These are phyloP conservation scores for Aspergillus awamori DNA, from an alignment of 2,329 filamentous ascomycete species.

Conservation along the genomic window DNA sequence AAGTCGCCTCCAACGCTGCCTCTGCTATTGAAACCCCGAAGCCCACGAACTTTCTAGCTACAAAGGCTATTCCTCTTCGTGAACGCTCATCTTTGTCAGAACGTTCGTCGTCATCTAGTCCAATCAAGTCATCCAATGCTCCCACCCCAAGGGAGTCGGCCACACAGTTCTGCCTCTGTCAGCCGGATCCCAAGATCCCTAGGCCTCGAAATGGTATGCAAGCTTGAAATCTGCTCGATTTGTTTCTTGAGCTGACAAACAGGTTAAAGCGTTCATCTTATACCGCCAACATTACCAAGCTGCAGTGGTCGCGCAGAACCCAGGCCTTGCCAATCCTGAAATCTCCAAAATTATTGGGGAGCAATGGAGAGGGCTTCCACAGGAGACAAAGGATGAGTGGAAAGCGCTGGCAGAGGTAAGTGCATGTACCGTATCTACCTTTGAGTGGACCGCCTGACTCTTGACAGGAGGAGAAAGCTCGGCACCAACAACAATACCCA, in stretches of 20 bases:
- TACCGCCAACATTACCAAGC: constrained; percentile 93
- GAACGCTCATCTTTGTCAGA: constrained; percentile 30
- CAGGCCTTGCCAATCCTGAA: constrained; percentile 90
- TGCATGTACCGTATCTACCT: background rate
- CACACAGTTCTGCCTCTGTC: constrained; percentile 67
- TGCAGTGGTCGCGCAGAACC: constrained; percentile 76
- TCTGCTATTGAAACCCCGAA: constrained; percentile 21
- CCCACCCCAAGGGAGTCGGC: constrained; percentile 43
- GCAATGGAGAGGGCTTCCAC: constrained; percentile 79
- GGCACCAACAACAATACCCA: constrained; percentile 87
- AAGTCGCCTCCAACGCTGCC: constrained; percentile 18
- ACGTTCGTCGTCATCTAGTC: constrained; percentile 38
- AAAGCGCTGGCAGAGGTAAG: constrained; percentile 79
- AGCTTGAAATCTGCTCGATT: background rate
- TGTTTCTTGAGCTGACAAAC: background rate
- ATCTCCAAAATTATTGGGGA: constrained; percentile 97
- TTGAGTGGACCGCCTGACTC: constrained; percentile 9
- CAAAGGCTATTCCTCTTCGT: constrained; percentile 28
- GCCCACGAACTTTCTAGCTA: constrained; percentile 20
- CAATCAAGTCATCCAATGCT: constrained; percentile 32
- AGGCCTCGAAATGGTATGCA: constrained; percentile 70
- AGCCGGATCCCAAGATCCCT: constrained; percentile 71
- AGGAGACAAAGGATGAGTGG: constrained; percentile 80
- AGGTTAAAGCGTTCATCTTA: constrained; percentile 86
- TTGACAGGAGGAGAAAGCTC: constrained; percentile 77